Percentiles rank a stretch among this genome's conserved stretches.
Evolutionary conservation across 352 stramenopile genomes (phyloP).

Genomic region (Phytophthora crassamura): DNA sequence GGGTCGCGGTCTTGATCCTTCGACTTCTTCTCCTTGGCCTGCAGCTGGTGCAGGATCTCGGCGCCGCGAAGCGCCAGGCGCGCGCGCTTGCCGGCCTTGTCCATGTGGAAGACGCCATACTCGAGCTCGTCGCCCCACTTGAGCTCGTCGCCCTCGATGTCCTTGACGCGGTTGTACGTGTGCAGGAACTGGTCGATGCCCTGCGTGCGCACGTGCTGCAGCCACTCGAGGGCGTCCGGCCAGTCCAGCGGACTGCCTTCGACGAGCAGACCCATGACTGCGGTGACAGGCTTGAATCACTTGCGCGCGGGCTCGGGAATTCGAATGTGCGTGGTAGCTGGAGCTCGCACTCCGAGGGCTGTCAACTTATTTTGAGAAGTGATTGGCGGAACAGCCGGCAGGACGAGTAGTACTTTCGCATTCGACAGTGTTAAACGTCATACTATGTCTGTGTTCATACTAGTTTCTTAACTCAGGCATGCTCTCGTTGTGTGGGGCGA

Average conservation of each 20-base stretch:
- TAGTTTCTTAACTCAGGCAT: no score
- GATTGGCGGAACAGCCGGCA: no score
- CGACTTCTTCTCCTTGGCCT: constrained; percentile 85
- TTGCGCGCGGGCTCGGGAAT: constrained; percentile 23
- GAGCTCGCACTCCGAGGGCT: no score
- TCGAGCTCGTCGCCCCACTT: constrained; percentile 99
- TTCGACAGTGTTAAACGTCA: no score
- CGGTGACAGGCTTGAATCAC: background rate
- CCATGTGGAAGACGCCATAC: constrained; percentile 97
- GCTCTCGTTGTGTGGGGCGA: no score
- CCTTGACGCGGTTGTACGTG: constrained; percentile 96
- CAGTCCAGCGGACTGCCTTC: constrained; percentile 96
- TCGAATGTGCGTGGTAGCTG: no score
- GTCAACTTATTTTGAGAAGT: no score
- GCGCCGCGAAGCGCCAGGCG: constrained; percentile 92
- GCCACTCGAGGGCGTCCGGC: constrained; percentile 95
- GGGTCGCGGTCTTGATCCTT: constrained; percentile 37
- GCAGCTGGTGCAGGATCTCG: constrained; percentile 95
- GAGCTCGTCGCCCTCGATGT: constrained; percentile 95
- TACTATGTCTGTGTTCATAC: no score
- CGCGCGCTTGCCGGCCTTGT: constrained; percentile 85
- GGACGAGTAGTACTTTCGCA: no score
- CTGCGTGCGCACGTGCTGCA: constrained; percentile 95
- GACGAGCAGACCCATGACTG: constrained; percentile 80
- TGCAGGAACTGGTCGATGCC: constrained; percentile 98